These are phyloP conservation scores for Flaveria bidentis DNA, from an alignment of 129 eudicot genomes.

Conservation along the genomic window DNA sequence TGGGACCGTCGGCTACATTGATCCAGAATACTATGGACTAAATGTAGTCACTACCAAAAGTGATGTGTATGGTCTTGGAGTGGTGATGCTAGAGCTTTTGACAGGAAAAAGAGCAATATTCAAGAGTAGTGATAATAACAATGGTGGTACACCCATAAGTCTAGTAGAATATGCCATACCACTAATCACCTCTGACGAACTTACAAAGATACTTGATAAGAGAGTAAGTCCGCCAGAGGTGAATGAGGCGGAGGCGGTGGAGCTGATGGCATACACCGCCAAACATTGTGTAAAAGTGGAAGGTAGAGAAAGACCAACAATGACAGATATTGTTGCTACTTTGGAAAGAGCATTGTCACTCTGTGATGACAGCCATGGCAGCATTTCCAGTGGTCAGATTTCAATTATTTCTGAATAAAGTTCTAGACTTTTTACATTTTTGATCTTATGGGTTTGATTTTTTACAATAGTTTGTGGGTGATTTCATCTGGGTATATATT, in stretches of 20 bases:
- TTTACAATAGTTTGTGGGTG: constrained; percentile 23
- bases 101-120: constrained; percentile 93
- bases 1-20: constrained; percentile 94
- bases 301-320: constrained; percentile 87
- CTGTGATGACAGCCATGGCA: constrained; percentile 78
- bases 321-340: constrained; percentile 83
- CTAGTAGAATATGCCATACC: constrained; percentile 86
- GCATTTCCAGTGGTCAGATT: constrained; percentile 73
- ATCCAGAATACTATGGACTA: constrained; percentile 91
- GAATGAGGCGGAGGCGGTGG: constrained; percentile 88
- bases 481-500: constrained; percentile 34
- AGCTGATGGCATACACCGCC: constrained; percentile 93
- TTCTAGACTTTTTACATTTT: constrained; percentile 20
- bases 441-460: constrained; percentile 16
- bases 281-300: constrained; percentile 84
- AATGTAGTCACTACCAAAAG: constrained; percentile 90
- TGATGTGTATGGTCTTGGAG: constrained; percentile 95
- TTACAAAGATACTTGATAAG: constrained; percentile 61
- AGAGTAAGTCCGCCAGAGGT: constrained; percentile 68
- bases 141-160: constrained; percentile 54
- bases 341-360: constrained; percentile 76
- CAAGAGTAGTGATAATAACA: constrained; percentile 46
- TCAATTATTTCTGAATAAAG: constrained; percentile 73
- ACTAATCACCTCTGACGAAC: constrained; percentile 63
- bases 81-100: constrained; percentile 79